These are phyloP conservation scores for Cadophora sp. DNA, from an alignment of 2,329 filamentous ascomycete species.

Conservation along the genomic window DNA sequence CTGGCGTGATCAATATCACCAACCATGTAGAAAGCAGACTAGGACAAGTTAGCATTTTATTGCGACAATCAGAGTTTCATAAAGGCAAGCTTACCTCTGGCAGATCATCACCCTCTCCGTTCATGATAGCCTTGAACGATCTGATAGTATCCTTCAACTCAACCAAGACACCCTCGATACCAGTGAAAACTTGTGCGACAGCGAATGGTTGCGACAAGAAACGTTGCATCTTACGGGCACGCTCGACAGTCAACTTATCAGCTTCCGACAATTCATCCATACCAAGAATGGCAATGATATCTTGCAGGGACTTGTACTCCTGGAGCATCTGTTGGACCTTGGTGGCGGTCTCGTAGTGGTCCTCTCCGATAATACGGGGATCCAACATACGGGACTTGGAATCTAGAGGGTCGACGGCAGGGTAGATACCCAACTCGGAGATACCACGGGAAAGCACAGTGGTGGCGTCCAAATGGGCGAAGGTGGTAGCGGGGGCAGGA, in stretches of 20 bases:
- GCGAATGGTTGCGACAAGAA: slow-evolving; percentile 99
- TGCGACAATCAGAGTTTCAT: neutral
- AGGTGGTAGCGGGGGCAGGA: slow-evolving; percentile 98
- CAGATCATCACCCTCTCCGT: slow-evolving; percentile 93
- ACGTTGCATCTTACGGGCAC: slow-evolving; percentile 99
- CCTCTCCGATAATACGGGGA: slow-evolving; percentile 96
- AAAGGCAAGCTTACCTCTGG: slow-evolving; percentile 69
- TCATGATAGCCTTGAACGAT: slow-evolving; percentile 88
- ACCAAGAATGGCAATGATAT: slow-evolving; percentile 99
- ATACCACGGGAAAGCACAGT: slow-evolving; percentile 99
- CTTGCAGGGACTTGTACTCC: slow-evolving; percentile 99
- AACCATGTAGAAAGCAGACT: slow-evolving; percentile 59
- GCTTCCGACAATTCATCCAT: slow-evolving; percentile 99
- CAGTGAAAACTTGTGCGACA: slow-evolving; percentile 81
- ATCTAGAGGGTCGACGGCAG: slow-evolving; percentile 98
- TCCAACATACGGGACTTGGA: slow-evolving; percentile 99
- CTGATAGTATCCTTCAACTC: slow-evolving; percentile 98
- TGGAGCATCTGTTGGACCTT: slow-evolving; percentile 99
- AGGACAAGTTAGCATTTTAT: slow-evolving; percentile 37
- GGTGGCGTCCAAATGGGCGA: slow-evolving; percentile 99
- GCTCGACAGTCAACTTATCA: slow-evolving; percentile 99
- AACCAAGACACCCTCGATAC: slow-evolving; percentile 87
- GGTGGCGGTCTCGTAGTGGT: slow-evolving; percentile 95
- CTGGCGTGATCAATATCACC: slow-evolving; percentile 92
- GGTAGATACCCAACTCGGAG: slow-evolving; percentile 99